Evolutionary conservation across 805 yeast genomes (phyloP), one percentile per base, ranked within the genome.

Genomic region (Candida xyloterini): DNA sequence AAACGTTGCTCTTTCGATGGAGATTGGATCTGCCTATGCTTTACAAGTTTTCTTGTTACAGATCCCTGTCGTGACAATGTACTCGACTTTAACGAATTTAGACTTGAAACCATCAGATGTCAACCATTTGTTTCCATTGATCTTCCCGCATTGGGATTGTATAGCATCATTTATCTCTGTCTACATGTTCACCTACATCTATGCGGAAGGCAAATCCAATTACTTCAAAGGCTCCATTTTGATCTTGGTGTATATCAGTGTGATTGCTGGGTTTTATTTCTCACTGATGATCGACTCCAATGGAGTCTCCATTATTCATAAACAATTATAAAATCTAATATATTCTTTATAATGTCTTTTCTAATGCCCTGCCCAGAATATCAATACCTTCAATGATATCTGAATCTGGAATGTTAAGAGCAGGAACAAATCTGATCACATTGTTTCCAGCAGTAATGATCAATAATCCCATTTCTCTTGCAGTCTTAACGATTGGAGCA

Each of bases 1-100:
- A 1, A 93, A 93, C 51, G 96, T 93, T 39, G 96, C 99, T 0
- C 68, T 93, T 32, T 86, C 96, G 2, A 86, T 93, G 95, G 99
- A 93, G 59, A 93, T 93, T 62, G 99, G 99, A 44, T 81, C 95
- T 47, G 99, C 99, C 0, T 93, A 93, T 59, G 99, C 96, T 0
- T 70, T 93, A 43, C 99, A 93, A 62, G 99, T 93, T 11, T 91
- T 96, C 52, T 68, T 93, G 43, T 71, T 93, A 49, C 99, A 93
- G 60, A 86, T 93, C 33, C 99, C 99, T 1, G 81, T 93, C 2
- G 73, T 93, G 57, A 95, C 89, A 9, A 57, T 91, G 10, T 88
- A 76, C 57, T 83, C 96, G 2, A 73, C 84, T 42, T 69, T 66
- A 63, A 71, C 55, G 56, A 52, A 44, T 30, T 20, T 58, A 56